These are phyloP conservation scores for Pythium phragmiticola DNA, from an alignment of 352 stramenopile species.

Conservation along the genomic window DNA sequence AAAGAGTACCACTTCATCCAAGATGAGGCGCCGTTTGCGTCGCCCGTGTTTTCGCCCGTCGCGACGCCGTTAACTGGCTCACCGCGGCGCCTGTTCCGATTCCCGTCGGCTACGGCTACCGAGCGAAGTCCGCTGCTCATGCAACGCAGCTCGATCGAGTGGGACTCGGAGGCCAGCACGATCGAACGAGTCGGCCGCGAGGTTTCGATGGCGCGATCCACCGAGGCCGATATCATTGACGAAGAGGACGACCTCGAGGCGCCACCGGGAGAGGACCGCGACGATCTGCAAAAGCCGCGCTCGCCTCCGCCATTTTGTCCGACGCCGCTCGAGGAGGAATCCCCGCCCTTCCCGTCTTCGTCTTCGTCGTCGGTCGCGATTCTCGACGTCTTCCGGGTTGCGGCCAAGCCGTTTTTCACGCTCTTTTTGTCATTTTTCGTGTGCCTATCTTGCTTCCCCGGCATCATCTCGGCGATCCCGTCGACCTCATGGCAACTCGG, in stretches of 20 bases:
- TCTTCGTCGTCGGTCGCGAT: constrained; percentile 31
- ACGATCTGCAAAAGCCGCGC: constrained; percentile 17
- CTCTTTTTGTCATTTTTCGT: constrained; percentile 78
- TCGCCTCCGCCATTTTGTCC: constrained; percentile 17
- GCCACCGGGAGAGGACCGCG: neutral
- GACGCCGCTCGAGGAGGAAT: constrained; percentile 29
- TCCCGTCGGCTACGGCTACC: constrained; percentile 13
- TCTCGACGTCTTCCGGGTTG: constrained; percentile 45
- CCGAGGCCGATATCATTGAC: constrained; percentile 32
- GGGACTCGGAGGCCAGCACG: constrained; percentile 25
- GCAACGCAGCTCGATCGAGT: constrained; percentile 23
- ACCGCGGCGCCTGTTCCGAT: constrained; percentile 21
- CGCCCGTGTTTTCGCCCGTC: constrained; percentile 54
- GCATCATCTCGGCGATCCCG: constrained; percentile 68
- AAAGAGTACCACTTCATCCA: constrained; percentile 71
- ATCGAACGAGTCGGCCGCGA: constrained; percentile 20
- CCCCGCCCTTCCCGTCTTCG: constrained; percentile 42
- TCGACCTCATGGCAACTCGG: constrained; percentile 55
- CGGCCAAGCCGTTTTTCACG: constrained; percentile 76
- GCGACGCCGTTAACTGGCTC: constrained; percentile 36
- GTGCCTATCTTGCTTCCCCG: constrained; percentile 76
- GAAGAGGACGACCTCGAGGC: constrained; percentile 33
- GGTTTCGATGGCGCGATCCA: constrained; percentile 13
- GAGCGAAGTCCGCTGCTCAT: constrained; percentile 51
- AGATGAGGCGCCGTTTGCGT: constrained; percentile 50